phyloP scores from a whole-genome alignment of 2,329 filamentous ascomycete genomes.

The Esteya vermicola region DNA sequence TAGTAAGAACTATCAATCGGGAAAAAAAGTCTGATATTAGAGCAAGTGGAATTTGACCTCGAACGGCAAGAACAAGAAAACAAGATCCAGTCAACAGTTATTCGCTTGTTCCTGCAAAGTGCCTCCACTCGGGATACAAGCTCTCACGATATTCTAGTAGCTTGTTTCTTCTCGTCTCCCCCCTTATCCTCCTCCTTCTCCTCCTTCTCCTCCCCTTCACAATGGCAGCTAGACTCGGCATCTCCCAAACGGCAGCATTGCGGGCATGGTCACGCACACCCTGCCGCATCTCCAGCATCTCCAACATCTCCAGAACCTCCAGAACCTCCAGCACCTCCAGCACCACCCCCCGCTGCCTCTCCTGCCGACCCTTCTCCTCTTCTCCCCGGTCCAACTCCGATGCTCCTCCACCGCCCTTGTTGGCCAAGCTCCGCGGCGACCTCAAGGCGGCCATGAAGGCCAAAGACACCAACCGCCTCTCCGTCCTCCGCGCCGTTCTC shows the following conservation, averaged over 20 bases:
- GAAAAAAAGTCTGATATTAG: no score
- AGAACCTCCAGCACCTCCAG: not conserved
- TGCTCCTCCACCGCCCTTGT: slow-evolving; percentile 27
- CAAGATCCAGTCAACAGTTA: no score
- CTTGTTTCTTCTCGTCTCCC: no score
- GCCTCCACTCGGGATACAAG: no score
- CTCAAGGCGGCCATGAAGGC: slow-evolving; percentile 52
- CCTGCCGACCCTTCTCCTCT: slow-evolving; percentile 15
- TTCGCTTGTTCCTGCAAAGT: no score
- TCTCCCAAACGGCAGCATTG: not conserved
- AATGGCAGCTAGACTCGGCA: not conserved
- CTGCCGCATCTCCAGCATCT: not conserved
- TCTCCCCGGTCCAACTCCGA: slow-evolving; percentile 14
- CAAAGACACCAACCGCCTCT: slow-evolving; percentile 49
- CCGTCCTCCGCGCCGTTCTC: slow-evolving; percentile 54
- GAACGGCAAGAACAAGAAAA: not conserved
- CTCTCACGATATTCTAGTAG: no score
- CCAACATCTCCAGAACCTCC: not conserved
- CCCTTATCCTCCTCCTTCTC: no score
- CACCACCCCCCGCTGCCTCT: not conserved
- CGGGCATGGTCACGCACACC: no score
- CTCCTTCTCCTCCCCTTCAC: not conserved
- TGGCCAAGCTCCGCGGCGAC: slow-evolving; percentile 42
- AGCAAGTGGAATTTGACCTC: not conserved
- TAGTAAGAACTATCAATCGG: not conserved